Evolutionary conservation across 2,329 filamentous ascomycete genomes (phyloP).

Genomic region (Botrytis sinoallii): DNA sequence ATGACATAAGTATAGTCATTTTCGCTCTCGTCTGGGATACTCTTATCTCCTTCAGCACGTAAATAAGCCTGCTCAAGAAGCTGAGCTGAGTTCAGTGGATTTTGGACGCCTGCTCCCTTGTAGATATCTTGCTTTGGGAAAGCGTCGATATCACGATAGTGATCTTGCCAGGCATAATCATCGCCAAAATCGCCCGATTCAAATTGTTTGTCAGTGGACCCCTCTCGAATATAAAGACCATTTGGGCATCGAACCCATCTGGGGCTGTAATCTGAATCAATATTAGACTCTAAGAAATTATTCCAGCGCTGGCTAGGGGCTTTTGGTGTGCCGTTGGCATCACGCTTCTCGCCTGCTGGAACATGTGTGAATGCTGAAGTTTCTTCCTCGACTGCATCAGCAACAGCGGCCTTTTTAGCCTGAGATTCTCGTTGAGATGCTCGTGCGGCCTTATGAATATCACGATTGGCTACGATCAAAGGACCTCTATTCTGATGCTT

Average conservation of each 20-base stretch:
- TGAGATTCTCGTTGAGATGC: background rate
- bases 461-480: background rate
- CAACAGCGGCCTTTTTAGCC: background rate
- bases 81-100: constrained; percentile 9
- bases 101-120: constrained; percentile 9
- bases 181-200: background rate
- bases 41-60: background rate
- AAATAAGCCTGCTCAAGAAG: background rate
- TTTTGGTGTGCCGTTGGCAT: background rate
- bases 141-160: background rate
- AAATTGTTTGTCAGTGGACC: background rate
- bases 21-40: background rate
- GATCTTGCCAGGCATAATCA: background rate
- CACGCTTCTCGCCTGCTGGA: constrained; percentile 10
- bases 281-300: background rate
- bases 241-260: background rate
- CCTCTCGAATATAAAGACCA: background rate
- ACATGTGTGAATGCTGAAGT: background rate
- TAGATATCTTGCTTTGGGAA: constrained; percentile 5
- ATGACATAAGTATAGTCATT: background rate
- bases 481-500: background rate
- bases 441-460: constrained; percentile 5
- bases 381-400: background rate
- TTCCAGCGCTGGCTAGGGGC: background rate
- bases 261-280: background rate